phyloP scores from a whole-genome alignment of 352 stramenopile genomes.

The Globisporangium apiculatum region DNA sequence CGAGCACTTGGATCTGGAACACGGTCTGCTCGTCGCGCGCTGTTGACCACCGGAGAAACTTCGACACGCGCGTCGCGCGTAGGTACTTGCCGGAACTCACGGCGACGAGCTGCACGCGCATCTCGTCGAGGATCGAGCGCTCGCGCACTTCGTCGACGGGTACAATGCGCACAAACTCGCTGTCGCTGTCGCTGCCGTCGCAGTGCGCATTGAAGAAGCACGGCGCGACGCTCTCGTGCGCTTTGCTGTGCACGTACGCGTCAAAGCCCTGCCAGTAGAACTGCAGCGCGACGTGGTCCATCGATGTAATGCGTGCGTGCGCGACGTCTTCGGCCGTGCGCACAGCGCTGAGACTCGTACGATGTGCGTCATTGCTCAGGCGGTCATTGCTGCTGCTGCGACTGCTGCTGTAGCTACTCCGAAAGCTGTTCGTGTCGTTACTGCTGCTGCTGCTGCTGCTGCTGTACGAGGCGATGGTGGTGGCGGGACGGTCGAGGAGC shows the following conservation, averaged over 20 bases:
- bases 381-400: background rate
- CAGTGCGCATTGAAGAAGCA: slow-evolving; percentile 57
- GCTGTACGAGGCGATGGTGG: background rate
- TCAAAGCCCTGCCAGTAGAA: slow-evolving; percentile 69
- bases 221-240: slow-evolving; percentile 40
- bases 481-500: background rate
- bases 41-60: slow-evolving; percentile 59
- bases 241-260: slow-evolving; percentile 40
- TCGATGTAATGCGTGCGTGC: slow-evolving; percentile 26
- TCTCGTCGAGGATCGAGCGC: slow-evolving; percentile 50
- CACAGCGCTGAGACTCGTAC: slow-evolving; percentile 7
- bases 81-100: slow-evolving; percentile 44
- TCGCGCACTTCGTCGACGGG: slow-evolving; percentile 42
- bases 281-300: slow-evolving; percentile 45
- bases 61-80: slow-evolving; percentile 50
- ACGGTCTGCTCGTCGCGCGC: slow-evolving; percentile 52
- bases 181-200: slow-evolving; percentile 20
- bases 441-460: background rate
- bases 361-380: background rate
- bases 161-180: slow-evolving; percentile 51
- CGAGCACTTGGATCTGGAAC: slow-evolving; percentile 48
- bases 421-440: background rate
- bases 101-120: slow-evolving; percentile 54
- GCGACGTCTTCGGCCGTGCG: slow-evolving; percentile 13
- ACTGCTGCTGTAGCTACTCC: background rate